These are phyloP conservation scores for Citrullus mucosospermus DNA, from an alignment of 306 rosid genomes.

Conservation along the genomic window DNA sequence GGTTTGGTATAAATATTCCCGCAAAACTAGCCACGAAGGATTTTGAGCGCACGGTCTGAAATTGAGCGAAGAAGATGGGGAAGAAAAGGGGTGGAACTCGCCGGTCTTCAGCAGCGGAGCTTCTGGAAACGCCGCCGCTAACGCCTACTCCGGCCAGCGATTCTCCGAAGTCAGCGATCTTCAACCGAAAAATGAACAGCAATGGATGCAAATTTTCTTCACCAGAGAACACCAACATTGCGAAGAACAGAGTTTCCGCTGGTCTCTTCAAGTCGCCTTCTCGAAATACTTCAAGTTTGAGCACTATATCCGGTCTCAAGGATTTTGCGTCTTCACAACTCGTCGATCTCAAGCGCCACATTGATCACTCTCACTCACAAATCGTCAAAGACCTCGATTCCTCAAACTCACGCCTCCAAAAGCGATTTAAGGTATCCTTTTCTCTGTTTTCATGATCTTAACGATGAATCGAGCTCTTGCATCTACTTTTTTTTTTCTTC, in stretches of 20 bases:
- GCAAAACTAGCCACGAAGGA: background rate
- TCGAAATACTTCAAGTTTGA: slow-evolving; percentile 24
- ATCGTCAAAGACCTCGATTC: slow-evolving; percentile 68
- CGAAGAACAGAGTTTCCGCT: slow-evolving; percentile 16
- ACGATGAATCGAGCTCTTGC: background rate
- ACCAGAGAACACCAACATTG: slow-evolving; percentile 18
- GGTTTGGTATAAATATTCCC: background rate
- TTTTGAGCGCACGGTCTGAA: background rate
- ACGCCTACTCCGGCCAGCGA: slow-evolving; percentile 28
- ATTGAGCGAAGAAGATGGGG: slow-evolving; percentile 26
- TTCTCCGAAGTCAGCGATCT: slow-evolving; percentile 40
- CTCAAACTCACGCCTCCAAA: slow-evolving; percentile 60
- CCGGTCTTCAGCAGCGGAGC: slow-evolving; percentile 26
- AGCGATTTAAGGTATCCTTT: slow-evolving; percentile 63
- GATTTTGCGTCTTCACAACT: slow-evolving; percentile 46
- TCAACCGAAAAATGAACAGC: slow-evolving; percentile 27
- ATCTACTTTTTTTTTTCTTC: background rate
- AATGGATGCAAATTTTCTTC: slow-evolving; percentile 18
- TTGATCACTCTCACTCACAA: slow-evolving; percentile 75
- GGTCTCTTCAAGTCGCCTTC: slow-evolving; percentile 29
- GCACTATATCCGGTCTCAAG: slow-evolving; percentile 62
- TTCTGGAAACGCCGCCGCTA: slow-evolving; percentile 51
- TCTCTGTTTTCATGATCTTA: background rate
- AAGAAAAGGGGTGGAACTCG: slow-evolving; percentile 31
- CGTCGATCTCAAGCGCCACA: slow-evolving; percentile 53